Conservation (phyloP, 768 basidiomycete genomes). For the Leccinum pellstonianum region DNA sequence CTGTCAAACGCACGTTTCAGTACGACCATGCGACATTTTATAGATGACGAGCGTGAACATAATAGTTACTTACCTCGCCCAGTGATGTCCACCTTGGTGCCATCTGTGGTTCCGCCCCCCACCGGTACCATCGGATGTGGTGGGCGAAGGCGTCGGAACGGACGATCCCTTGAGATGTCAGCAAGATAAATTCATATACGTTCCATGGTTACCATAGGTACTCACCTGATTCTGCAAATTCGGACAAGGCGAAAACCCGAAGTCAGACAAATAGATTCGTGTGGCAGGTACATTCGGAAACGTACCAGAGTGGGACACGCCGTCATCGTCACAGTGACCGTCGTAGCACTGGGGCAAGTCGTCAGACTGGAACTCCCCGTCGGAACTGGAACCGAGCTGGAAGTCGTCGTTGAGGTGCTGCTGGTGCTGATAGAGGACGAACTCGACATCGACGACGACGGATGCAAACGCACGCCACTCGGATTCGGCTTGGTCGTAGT, state of each 20-base stretch:
- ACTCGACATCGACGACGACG: not conserved
- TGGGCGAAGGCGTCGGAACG: not conserved
- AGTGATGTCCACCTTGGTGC: not conserved
- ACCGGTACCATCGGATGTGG: not conserved
- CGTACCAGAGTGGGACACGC: slow-evolving; percentile 18
- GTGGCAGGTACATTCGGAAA: not conserved
- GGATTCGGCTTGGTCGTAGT: not conserved
- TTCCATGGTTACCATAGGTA: not conserved
- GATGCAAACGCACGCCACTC: slow-evolving; percentile 4
- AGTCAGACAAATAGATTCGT: not conserved
- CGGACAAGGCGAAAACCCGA: not conserved
- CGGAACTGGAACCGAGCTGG: not conserved
- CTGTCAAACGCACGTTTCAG: not conserved
- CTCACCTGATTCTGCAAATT: slow-evolving; percentile 1
- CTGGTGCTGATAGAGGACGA: not conserved
- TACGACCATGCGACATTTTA: not conserved
- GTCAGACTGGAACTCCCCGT: slow-evolving; percentile 3
- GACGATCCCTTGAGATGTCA: slow-evolving; percentile 4
- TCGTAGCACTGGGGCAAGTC: not conserved
- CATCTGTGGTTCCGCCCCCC: not conserved
- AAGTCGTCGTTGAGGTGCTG: not conserved
- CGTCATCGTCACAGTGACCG: slow-evolving; percentile 17
- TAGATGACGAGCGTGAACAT: not conserved
- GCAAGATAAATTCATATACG: not conserved
- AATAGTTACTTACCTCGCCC: slow-evolving; percentile 10